Conservation (phyloP, 2,329 filamentous ascomycete species). For the Alternaria angustiovoidea region DNA sequence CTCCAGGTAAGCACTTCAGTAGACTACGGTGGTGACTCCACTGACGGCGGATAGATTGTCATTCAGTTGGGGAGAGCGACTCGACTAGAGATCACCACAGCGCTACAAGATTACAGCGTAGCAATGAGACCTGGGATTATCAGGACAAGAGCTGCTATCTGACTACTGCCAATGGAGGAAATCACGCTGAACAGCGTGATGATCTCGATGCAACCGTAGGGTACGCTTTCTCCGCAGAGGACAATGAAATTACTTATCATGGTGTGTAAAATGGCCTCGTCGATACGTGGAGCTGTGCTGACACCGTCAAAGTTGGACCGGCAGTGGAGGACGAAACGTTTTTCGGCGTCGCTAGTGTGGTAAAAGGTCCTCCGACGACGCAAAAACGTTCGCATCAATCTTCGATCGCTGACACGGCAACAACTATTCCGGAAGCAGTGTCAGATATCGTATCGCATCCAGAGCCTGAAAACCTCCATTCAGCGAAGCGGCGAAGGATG, state of each 20-base stretch:
- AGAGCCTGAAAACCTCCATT: slow-evolving; percentile 14
- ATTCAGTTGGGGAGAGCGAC: background rate
- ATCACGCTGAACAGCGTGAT: background rate
- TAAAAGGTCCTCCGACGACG: background rate
- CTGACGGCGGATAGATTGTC: background rate
- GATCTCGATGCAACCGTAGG: background rate
- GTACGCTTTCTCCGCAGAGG: slow-evolving; percentile 17
- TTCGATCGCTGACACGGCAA: slow-evolving; percentile 10
- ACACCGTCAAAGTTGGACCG: slow-evolving; percentile 12
- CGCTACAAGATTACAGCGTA: background rate
- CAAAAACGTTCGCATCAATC: slow-evolving; percentile 18
- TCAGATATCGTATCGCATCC: slow-evolving; percentile 9
- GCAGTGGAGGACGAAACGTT: background rate
- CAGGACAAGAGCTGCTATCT: background rate
- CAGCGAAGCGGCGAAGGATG: slow-evolving; percentile 18
- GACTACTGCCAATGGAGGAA: background rate
- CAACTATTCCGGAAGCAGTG: slow-evolving; percentile 11
- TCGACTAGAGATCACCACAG: background rate
- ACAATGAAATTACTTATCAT: slow-evolving; percentile 13
- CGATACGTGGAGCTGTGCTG: slow-evolving; percentile 8
- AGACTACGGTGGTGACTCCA: background rate
- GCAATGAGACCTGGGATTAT: background rate
- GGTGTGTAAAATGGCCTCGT: slow-evolving; percentile 19
- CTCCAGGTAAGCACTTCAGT: slow-evolving; percentile 1
- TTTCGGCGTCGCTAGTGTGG: slow-evolving; percentile 9